Evolutionary conservation across 2,329 filamentous ascomycete genomes (phyloP).

Genomic region (Cylindrodendrum hubeiense): DNA sequence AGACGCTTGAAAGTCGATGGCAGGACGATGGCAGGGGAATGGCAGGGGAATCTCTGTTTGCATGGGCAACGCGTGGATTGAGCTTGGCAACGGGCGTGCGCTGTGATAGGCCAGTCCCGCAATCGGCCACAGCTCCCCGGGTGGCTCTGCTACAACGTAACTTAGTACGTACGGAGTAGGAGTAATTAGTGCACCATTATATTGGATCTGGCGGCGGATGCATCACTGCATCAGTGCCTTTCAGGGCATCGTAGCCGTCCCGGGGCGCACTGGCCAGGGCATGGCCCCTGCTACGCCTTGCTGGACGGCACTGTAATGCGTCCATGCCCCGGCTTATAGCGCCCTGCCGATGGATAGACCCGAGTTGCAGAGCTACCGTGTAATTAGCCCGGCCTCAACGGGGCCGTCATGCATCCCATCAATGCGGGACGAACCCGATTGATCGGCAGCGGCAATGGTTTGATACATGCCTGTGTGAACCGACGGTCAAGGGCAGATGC

Average conservation of each 20-base stretch:
- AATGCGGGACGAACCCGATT: conserved; percentile 15
- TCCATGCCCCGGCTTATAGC: neutral
- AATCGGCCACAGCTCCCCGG: neutral
- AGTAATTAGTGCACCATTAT: neutral
- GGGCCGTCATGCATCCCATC: neutral
- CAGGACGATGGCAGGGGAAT: too few relatives aligned
- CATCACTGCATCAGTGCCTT: neutral
- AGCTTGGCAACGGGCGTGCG: neutral
- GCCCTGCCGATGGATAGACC: too few relatives aligned
- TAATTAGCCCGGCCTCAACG: conserved; percentile 8
- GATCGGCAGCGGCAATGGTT: neutral
- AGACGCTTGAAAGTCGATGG: conserved; percentile 17
- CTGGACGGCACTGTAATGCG: conserved; percentile 4
- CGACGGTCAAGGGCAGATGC: neutral
- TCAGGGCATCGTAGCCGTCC: conserved; percentile 11
- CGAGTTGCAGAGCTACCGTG: conserved; percentile 7
- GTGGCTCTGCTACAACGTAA: neutral
- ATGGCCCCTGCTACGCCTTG: conserved; percentile 3
- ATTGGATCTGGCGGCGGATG: neutral
- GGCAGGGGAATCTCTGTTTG: neutral
- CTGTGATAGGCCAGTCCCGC: neutral
- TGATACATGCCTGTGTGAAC: neutral
- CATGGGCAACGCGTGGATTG: neutral
- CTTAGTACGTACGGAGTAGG: too few relatives aligned
- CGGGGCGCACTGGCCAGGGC: conserved; percentile 4